Evolutionary conservation across 2,329 filamentous ascomycete genomes (phyloP), one percentile per base, ranked within the genome.

Genomic region (Cladosporium colombiae): DNA sequence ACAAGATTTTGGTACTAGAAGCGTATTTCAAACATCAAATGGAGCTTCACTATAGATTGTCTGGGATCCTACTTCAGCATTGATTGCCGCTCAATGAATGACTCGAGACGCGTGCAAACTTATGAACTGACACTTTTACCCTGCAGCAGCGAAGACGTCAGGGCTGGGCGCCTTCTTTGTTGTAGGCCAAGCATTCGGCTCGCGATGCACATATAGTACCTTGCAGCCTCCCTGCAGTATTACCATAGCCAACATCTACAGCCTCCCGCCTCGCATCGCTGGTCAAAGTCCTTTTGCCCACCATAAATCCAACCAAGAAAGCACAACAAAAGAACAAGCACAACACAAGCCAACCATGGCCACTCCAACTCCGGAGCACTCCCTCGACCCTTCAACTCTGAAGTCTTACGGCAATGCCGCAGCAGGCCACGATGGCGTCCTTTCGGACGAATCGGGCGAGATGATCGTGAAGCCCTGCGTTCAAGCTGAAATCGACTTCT

Each of bases 381-480:
- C 56, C 21, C 86, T 88, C 62, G 85, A 85, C 69, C 81, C 82
- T 64, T 81, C 85, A 65, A 86, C 88, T 66, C 83, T 93, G 55
- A 82, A 88, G 70, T 84, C 88, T 63, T 95, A 90, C 79, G 86
- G 87, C 72, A 84, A 92, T 74, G 91, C 90, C 60, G 92, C 93
- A 68, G 92, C 92, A 68, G 92, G 92, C 79, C 92, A 96, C 80
- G 93, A 96, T 71, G 95, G 95, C 70, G 94, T 96, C 56, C 86
- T 96, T 73, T 93, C 90, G 75, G 92, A 96, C 74, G 83, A 86
- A 64, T 88, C 91, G 62, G 95, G 95, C 76, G 87, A 90, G 69
- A 83, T 98, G 37, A 91, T 99, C 76, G 92, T 97, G 76, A 99
- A 99, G 80, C 95, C 95, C 21, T 98, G 94, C 78, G 96, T 91